A percentile compares a stretch with the other conserved stretches of the same genome.
phyloP scores from a whole-genome alignment of 75 land plant species.

The Isoetes taiwanensis region DNA sequence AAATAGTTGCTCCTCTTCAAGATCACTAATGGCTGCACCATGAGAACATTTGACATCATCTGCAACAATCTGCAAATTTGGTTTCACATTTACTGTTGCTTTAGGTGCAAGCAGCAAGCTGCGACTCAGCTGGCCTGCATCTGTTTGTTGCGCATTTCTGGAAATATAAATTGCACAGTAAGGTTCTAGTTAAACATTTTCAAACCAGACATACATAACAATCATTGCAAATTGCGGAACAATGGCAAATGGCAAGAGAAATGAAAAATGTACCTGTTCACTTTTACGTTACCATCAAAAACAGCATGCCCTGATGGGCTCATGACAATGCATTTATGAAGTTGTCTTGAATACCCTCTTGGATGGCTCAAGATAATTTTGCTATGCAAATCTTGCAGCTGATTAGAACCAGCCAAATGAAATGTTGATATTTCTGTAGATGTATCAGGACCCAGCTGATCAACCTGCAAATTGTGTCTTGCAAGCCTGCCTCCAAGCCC shows the following conservation, averaged over 20 bases:
- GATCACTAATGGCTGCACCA: slow-evolving; percentile 93
- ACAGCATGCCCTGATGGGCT: slow-evolving; percentile 68
- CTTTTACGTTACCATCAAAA: slow-evolving; percentile 88
- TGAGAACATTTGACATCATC: slow-evolving; percentile 97
- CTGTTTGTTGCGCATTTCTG: slow-evolving; percentile 91
- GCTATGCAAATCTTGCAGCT: slow-evolving; percentile 88
- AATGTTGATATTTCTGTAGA: slow-evolving; percentile 69
- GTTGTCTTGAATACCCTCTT: slow-evolving; percentile 64
- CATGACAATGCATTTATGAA: slow-evolving; percentile 87
- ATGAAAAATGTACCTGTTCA: slow-evolving; percentile 55
- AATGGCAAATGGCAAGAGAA: background rate
- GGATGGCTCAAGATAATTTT: slow-evolving; percentile 71
- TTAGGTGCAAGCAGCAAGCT: slow-evolving; percentile 70
- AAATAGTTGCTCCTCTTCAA: slow-evolving; percentile 84
- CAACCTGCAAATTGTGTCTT: slow-evolving; percentile 83
- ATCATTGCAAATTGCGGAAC: background rate
- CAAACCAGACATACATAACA: background rate
- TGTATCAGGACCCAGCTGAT: slow-evolving; percentile 85
- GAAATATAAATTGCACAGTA: background rate
- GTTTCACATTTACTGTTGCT: slow-evolving; percentile 83
- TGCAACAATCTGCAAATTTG: slow-evolving; percentile 87
- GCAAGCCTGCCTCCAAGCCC: slow-evolving; percentile 72
- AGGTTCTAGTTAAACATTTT: background rate
- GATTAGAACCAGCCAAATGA: slow-evolving; percentile 44
- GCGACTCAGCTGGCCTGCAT: slow-evolving; percentile 94